A percentile compares a stretch with the other conserved stretches of the same genome.
Conservation (phyloP, 2,329 filamentous ascomycete genomes). For the Zasmidium cellare region DNA sequence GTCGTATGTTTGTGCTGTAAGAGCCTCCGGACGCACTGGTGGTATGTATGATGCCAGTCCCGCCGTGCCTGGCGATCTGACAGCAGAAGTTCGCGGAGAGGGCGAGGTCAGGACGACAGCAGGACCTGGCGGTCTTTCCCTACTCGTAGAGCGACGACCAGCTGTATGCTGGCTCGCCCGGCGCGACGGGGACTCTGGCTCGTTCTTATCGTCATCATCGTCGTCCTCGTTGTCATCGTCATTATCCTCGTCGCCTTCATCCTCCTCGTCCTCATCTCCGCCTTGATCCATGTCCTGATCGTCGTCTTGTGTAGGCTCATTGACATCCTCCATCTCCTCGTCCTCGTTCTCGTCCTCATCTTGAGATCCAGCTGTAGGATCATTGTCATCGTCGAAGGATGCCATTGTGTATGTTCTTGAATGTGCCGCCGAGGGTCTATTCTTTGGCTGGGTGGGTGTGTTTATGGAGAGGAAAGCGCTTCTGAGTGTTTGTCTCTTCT, state of each 20-base stretch:
- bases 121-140: constrained; percentile 38
- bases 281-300: constrained; percentile 39
- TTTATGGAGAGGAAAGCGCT: background rate
- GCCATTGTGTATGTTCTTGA: constrained; percentile 29
- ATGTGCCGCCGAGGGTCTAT: background rate
- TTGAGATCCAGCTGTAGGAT: constrained; percentile 35
- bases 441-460: background rate
- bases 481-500: background rate
- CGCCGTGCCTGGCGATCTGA: constrained; percentile 31
- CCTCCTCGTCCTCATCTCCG: constrained; percentile 41
- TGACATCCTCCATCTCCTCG: constrained; percentile 47
- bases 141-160: constrained; percentile 12
- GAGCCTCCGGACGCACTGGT: constrained; percentile 69
- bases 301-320: constrained; percentile 38
- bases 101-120: constrained; percentile 51
- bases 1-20: constrained; percentile 81
- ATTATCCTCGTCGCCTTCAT: constrained; percentile 42
- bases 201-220: constrained; percentile 41
- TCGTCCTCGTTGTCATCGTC: constrained; percentile 36
- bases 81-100: constrained; percentile 40
- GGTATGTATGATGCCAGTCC: constrained; percentile 32
- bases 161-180: constrained; percentile 28
- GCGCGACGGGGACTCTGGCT: constrained; percentile 47
- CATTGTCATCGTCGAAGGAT: constrained; percentile 49
- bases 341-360: constrained; percentile 48